Evolutionary conservation across 2,329 filamentous ascomycete genomes (phyloP).

Genomic region (Sordariomycetes sp.): DNA sequence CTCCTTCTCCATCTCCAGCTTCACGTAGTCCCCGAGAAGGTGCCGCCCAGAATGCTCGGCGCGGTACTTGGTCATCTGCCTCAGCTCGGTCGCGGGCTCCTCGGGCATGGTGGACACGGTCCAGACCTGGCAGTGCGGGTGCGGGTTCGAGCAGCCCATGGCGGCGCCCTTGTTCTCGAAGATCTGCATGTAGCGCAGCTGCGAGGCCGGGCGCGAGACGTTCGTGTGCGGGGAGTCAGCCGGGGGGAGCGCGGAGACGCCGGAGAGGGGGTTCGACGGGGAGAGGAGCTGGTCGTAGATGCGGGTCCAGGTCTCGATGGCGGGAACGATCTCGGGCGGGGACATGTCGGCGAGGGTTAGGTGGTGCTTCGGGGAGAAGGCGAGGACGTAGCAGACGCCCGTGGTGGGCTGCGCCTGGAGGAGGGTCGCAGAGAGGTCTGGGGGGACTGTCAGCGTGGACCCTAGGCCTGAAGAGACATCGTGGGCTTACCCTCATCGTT

Average conservation of each 20-base stretch:
- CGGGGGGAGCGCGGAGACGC: conserved; percentile 25
- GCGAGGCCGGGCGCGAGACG: not conserved
- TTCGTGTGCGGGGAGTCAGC: conserved; percentile 19
- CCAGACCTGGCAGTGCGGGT: conserved; percentile 96
- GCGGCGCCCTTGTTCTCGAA: conserved; percentile 98
- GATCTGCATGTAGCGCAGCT: conserved; percentile 83
- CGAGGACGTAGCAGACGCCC: conserved; percentile 93
- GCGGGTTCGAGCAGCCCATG: conserved; percentile 98
- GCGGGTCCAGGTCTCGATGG: conserved; percentile 83
- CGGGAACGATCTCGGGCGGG: conserved; percentile 63
- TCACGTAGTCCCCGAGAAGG: conserved; percentile 77
- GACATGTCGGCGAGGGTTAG: conserved; percentile 86
- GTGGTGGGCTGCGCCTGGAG: conserved; percentile 79
- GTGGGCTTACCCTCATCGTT: conserved; percentile 9
- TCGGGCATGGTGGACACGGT: conserved; percentile 85
- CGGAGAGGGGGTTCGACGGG: conserved; percentile 52
- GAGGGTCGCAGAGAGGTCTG: conserved; percentile 64
- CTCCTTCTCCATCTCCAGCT: conserved; percentile 68
- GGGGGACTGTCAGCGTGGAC: not conserved
- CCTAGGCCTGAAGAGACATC: not conserved
- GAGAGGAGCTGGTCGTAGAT: conserved; percentile 79
- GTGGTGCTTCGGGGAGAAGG: conserved; percentile 85
- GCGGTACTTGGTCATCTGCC: conserved; percentile 70
- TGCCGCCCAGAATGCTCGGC: conserved; percentile 61
- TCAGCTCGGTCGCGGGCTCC: conserved; percentile 72